phyloP scores from a whole-genome alignment of 345 rosid genomes.

The Conringia planisiliqua region DNA sequence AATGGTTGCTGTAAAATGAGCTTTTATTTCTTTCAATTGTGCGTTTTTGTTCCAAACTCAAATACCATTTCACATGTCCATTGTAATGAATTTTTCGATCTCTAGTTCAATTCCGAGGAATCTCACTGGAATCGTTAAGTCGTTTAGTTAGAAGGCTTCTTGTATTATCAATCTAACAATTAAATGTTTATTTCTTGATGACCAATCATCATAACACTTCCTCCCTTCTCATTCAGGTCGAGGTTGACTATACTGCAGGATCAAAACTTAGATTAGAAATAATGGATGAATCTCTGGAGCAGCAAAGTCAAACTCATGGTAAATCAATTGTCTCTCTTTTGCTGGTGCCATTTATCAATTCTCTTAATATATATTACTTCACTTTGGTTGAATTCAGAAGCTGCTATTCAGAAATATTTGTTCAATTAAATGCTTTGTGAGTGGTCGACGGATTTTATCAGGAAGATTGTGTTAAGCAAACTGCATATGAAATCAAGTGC shows the following conservation, averaged over 20 bases:
- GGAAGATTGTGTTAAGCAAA: not conserved
- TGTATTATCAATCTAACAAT: not conserved
- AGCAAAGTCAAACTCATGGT: constrained; percentile 46
- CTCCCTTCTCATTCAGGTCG: not conserved
- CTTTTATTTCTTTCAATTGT: not conserved
- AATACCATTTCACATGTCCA: not conserved
- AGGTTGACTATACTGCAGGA: not conserved
- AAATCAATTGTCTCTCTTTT: not conserved
- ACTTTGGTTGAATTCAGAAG: not conserved
- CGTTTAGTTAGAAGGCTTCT: not conserved
- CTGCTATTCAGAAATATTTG: not conserved
- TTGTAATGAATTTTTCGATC: not conserved
- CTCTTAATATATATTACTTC: not conserved
- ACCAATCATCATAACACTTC: not conserved
- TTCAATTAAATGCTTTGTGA: not conserved
- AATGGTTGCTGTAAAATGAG: not conserved
- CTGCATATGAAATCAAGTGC: not conserved
- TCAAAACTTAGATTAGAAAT: not conserved
- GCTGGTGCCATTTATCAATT: not conserved
- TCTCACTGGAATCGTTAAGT: not conserved
- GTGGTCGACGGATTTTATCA: not conserved
- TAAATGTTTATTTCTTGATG: not conserved
- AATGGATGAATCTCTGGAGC: constrained; percentile 53
- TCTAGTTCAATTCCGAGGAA: not conserved
- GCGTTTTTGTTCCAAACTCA: not conserved